phyloP scores from a whole-genome alignment of 2,329 filamentous ascomycete species.

The Cryphonectria japonica region DNA sequence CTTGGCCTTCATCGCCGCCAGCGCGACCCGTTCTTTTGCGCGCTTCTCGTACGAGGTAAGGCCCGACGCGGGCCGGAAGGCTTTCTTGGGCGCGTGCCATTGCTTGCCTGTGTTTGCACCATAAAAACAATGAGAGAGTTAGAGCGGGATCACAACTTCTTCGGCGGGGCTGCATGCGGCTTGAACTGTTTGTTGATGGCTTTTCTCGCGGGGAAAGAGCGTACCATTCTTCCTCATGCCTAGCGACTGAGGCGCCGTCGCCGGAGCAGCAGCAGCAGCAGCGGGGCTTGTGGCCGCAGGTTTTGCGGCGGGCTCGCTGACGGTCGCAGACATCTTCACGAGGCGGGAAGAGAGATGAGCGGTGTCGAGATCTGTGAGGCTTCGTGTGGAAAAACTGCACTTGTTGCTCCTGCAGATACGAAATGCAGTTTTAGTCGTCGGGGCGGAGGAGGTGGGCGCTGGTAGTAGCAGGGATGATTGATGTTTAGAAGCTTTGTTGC shows the following conservation, averaged over 20 bases:
- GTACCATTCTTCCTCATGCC: slow-evolving; percentile 86
- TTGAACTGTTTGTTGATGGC: neutral
- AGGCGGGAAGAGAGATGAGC: slow-evolving; percentile 21
- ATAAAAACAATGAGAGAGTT: neutral
- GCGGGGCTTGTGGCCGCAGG: slow-evolving; percentile 38
- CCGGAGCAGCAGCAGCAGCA: neutral
- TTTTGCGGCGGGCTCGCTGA: slow-evolving; percentile 38
- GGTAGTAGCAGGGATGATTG: slow-evolving; percentile 16
- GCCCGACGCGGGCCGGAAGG: slow-evolving; percentile 82
- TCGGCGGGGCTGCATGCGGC: neutral
- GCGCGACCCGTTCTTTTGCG: slow-evolving; percentile 68
- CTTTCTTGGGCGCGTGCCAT: slow-evolving; percentile 83
- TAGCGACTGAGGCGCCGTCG: slow-evolving; percentile 42
- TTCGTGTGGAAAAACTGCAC: neutral
- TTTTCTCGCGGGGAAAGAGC: slow-evolving; percentile 30
- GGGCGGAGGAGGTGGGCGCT: neutral
- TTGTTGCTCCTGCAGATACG: slow-evolving; percentile 9
- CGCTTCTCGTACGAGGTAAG: slow-evolving; percentile 80
- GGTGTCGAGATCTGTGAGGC: neutral
- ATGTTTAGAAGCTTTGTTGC: slow-evolving; percentile 1
- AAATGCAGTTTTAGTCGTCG: slow-evolving; percentile 11
- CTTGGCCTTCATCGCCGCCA: slow-evolving; percentile 82
- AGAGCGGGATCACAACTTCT: neutral
- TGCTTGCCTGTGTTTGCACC: slow-evolving; percentile 76
- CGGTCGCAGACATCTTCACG: slow-evolving; percentile 48